Evolutionary conservation across 2,329 filamentous ascomycete species (phyloP).

Genomic region (Claviceps digitariae): DNA sequence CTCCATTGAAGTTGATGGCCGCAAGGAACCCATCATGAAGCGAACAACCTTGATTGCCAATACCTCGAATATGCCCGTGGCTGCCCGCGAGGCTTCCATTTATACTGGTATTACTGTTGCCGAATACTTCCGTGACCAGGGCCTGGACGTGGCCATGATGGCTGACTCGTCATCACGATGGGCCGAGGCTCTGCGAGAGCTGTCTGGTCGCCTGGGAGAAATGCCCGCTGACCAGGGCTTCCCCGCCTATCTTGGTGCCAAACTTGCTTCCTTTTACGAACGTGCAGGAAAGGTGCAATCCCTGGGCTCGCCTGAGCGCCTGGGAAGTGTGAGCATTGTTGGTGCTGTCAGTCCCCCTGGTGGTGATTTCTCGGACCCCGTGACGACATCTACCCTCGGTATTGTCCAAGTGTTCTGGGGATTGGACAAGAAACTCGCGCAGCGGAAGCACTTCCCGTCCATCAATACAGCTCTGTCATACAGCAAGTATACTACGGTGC

Average conservation of each 20-base stretch:
- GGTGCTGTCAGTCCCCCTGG: conserved; percentile 93
- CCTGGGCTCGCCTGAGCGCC: conserved; percentile 76
- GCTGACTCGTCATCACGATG: conserved; percentile 95
- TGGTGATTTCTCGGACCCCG: conserved; percentile 98
- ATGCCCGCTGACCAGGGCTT: conserved; percentile 99
- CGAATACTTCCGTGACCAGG: conserved; percentile 95
- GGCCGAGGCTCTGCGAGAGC: conserved; percentile 96
- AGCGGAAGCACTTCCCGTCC: conserved; percentile 97
- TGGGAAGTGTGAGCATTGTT: conserved; percentile 92
- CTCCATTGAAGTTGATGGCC: conserved; percentile 83
- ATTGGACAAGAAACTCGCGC: conserved; percentile 97
- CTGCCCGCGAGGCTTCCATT: conserved; percentile 94
- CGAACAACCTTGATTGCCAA: conserved; percentile 97
- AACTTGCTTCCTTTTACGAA: conserved; percentile 98
- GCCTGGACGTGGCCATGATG: conserved; percentile 99
- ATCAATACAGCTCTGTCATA: conserved; percentile 93
- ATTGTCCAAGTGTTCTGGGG: conserved; percentile 99
- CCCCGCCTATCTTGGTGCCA: conserved; percentile 91
- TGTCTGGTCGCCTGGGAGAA: conserved; percentile 96
- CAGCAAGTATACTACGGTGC: conserved; percentile 82
- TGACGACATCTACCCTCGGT: conserved; percentile 82
- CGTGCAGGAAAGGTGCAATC: conserved; percentile 79
- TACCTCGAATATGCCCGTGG: conserved; percentile 99
- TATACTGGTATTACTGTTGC: conserved; percentile 93
- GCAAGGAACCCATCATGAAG: conserved; percentile 99